These are phyloP conservation scores for Hydnum rufescens DNA, from an alignment of 768 basidiomycete species.

Conservation along the genomic window DNA sequence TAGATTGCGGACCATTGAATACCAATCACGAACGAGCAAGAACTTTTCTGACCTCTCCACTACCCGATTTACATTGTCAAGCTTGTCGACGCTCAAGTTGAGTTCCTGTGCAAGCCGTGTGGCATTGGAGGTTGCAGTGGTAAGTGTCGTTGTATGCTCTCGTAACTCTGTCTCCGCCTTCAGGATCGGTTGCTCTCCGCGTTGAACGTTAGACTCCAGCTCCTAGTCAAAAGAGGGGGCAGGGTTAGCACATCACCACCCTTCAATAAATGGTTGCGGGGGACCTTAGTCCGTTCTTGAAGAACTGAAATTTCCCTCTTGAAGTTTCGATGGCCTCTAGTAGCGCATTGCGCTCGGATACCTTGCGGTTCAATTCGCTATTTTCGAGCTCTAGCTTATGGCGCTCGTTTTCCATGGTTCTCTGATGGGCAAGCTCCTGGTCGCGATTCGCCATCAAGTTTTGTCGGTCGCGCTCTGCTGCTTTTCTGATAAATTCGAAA, in stretches of 20 bases:
- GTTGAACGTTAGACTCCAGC: constrained; percentile 36
- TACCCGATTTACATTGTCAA: constrained; percentile 20
- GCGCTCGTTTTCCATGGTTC: constrained; percentile 38
- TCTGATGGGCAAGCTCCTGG: constrained; percentile 30
- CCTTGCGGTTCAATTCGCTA: constrained; percentile 7
- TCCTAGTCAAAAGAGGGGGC: constrained; percentile 28
- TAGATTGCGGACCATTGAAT: constrained; percentile 16
- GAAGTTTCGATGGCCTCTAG: constrained; percentile 38
- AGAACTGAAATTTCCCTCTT: constrained; percentile 29
- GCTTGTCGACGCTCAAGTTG: constrained; percentile 40
- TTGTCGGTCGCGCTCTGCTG: constrained; percentile 42
- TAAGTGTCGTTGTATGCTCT: constrained; percentile 30
- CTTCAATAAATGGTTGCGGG: neutral
- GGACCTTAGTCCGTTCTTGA: neutral
- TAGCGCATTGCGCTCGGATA: constrained; percentile 32
- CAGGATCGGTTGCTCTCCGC: constrained; percentile 45
- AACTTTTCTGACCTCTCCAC: neutral
- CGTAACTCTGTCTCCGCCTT: constrained; percentile 37
- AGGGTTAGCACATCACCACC: constrained; percentile 13
- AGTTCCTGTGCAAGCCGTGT: constrained; percentile 42
- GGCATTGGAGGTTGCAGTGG: constrained; percentile 28
- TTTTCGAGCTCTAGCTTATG: constrained; percentile 44
- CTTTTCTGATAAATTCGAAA: constrained; percentile 27
- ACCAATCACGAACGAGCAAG: neutral
- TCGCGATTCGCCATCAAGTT: constrained; percentile 40